These are phyloP conservation scores for Asterochloris erici DNA, from an alignment of 139 green algal genomes.

Conservation along the genomic window DNA sequence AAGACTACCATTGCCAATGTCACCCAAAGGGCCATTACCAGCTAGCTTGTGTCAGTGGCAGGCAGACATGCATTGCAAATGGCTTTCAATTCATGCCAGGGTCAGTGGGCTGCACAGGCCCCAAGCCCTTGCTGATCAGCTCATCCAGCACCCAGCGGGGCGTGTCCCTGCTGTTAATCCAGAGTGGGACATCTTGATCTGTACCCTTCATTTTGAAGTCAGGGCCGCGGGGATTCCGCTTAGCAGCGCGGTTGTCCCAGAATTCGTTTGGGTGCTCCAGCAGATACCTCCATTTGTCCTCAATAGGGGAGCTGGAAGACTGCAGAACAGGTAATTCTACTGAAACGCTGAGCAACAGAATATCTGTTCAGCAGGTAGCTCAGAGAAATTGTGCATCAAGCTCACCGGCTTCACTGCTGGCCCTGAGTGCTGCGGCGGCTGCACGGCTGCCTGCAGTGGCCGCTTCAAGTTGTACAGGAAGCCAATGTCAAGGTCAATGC, in stretches of 20 bases:
- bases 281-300: slow-evolving; percentile 15
- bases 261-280: slow-evolving; percentile 12
- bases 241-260: slow-evolving; percentile 50
- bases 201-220: slow-evolving; percentile 56
- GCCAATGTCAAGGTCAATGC: no score
- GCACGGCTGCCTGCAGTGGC: no score
- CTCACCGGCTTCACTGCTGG: no score
- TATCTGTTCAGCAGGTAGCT: no score
- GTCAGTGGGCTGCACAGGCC: neutral
- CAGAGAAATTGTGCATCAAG: no score
- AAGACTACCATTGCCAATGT: no score
- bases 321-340: neutral
- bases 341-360: no score
- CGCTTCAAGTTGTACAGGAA: no score
- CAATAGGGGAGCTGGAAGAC: neutral
- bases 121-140: neutral
- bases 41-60: no score
- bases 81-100: slow-evolving; percentile 10
- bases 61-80: no score
- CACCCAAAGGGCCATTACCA: no score
- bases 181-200: slow-evolving; percentile 23
- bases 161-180: slow-evolving; percentile 33
- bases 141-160: slow-evolving; percentile 24
- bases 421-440: no score
- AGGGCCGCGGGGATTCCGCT: slow-evolving; percentile 40